Base-by-base conservation (phyloP, 495 filamentous ascomycete genomes). In the Trypethelium eluteriae region DNA sequence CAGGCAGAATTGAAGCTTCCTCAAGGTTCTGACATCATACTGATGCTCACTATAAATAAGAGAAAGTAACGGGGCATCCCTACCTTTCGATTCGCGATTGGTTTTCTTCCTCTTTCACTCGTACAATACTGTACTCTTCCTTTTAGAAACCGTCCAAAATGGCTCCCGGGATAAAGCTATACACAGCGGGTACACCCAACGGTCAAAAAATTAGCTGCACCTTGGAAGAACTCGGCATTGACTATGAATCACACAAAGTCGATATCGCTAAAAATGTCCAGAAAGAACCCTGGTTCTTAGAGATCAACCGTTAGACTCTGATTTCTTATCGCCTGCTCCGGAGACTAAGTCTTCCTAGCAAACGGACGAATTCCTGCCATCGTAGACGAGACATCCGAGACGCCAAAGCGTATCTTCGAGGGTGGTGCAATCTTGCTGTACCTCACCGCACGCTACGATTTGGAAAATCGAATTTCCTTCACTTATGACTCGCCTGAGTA, bases 361-460 rank as follows among this genome's bases (percentile, higher is more conserved):
- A 73, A 73, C 35, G 71, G 71, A 39, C 66, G 71, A 41, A 73
- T 73, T 32, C 71, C 71, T 32, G 69, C 69, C 44, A 68, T 71
- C 39, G 68, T 70, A 53, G 70, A 71, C 53, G 64, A 67, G 35
- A 67, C 61, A 35, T 62, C 39, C 5, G 68, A 62, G 25, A 64
- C 61, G 46, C 41, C 47, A 5, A 75, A 78, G 67, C 76, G 80
- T 36, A 73, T 83, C 44, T 82, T 82, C 62, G 80, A 82, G 63
- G 78, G 77, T 36, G 81, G 78, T 6, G 77, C 80, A 1, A 76
- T 83, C 41, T 77, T 81, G 74, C 74, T 78, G 32, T 83, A 83
- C 62, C 77, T 83, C 16, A 74, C 71, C 35, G 76, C 79, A 35
- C 77, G 75, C 62, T 83, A 82, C 64, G 81, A 83, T 59, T 73